phyloP scores from a whole-genome alignment of 2,329 filamentous ascomycete genomes.

The Microthyrium microscopicum region DNA sequence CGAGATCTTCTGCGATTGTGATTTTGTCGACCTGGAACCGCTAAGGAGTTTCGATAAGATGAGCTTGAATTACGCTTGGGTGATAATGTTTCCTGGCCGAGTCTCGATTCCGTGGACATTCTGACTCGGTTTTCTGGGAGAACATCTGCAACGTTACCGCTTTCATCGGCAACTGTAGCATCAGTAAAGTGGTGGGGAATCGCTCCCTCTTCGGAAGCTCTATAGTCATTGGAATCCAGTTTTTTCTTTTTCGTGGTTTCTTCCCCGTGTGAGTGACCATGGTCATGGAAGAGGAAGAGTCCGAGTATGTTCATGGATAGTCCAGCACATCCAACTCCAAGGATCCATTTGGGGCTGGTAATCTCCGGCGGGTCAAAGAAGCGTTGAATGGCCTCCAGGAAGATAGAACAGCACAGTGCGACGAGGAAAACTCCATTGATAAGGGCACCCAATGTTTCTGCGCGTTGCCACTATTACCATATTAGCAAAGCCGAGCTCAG shows the following conservation, averaged over 20 bases:
- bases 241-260: conserved; percentile 26
- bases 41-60: background rate
- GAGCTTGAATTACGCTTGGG: conserved; percentile 1
- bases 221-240: no score
- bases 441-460: conserved; percentile 88
- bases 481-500: conserved; percentile 10
- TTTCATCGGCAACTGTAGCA: conserved; percentile 36
- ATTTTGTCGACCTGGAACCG: conserved; percentile 30
- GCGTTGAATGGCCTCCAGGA: conserved; percentile 84
- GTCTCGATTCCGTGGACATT: background rate
- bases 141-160: conserved; percentile 42
- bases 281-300: conserved; percentile 81
- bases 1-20: conserved; percentile 41
- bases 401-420: conserved; percentile 87
- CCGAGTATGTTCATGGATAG: conserved; percentile 79
- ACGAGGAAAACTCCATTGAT: conserved; percentile 97
- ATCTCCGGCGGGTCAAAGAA: conserved; percentile 86
- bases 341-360: conserved; percentile 66
- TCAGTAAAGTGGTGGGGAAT: no score
- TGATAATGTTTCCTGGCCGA: background rate
- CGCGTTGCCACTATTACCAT: conserved; percentile 64
- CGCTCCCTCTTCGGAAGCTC: no score
- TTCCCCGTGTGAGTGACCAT: conserved; percentile 57
- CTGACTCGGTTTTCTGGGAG: conserved; percentile 43
- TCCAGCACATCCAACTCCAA: conserved; percentile 75